Base-by-base conservation (phyloP, 2,329 filamentous ascomycete species). In the Didymella keratinophila region DNA sequence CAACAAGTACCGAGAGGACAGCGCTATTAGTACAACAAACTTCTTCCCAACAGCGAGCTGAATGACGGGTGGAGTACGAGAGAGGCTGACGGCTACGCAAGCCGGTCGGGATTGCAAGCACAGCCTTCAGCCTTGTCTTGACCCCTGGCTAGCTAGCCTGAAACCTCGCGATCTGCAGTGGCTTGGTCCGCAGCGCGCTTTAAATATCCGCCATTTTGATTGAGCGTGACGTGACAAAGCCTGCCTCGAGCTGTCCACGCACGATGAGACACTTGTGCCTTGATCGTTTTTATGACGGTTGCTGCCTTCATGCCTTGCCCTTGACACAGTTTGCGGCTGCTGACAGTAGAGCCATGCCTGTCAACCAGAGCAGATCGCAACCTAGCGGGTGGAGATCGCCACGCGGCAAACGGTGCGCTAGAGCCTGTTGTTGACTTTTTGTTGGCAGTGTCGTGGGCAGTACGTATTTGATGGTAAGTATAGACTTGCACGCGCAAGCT, bases 51-150 rank as follows among this genome's bases (percentile, higher is more conserved):
- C 20, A 18, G 47, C 34, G 11, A 56, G 47, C 53, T 41, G 47
- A 20, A 30, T n/a, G 41, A 21, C 6, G 32, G 23, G 34, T 51
- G 16, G 47, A 57, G 48, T 28, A 21, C 27, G 25, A 52, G 32
- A 57, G 47, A 56, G 53, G 46, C 46, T 51, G 46, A 47, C 54
- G 42, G 54, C 54, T 47, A 47, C 54, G 42, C 54, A 51, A 45
- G 41, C 54, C 54, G 32, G 25, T 34, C 37, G 46, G 54, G 14
- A 28, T 36, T 8, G 37, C 48, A 52, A 52, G 55, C 55, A 58
- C 49, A 58, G 48, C 55, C 55, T 43, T 41, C 43, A 58, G 55
- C 55, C 55, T 48, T 58, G 55, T 44, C 42, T 7, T 46, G 21
- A 49, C 49, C 55, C 55, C 55, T 53, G 49, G 30, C 55, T n/a